Evolutionary conservation across 208 protist species (phyloP).

Genomic region (Crithidia mellificae): DNA sequence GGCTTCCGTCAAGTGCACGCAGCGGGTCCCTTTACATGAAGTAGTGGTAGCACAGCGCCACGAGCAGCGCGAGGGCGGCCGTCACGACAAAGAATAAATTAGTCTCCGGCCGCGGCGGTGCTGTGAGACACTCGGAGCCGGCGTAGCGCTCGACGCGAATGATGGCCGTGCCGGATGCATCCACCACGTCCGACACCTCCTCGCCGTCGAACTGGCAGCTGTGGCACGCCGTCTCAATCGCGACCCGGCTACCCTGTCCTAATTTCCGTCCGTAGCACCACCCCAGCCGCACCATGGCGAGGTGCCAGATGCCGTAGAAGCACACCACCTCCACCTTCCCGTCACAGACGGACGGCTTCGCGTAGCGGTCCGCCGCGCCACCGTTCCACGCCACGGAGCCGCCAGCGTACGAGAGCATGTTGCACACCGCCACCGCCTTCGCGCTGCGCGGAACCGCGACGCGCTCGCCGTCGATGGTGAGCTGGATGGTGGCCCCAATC

Average conservation of each 20-base stretch:
- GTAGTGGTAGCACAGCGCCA: neutral
- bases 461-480: constrained; percentile 38
- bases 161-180: neutral
- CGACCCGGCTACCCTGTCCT: constrained; percentile 44
- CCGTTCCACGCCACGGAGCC: constrained; percentile 53
- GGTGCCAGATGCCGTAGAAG: constrained; percentile 62
- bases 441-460: constrained; percentile 37
- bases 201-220: constrained; percentile 66
- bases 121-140: constrained; percentile 16
- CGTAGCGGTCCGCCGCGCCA: constrained; percentile 15
- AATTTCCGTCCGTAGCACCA: constrained; percentile 53
- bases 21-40: neutral
- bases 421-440: constrained; percentile 60
- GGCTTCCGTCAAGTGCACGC: too few relatives aligned
- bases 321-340: constrained; percentile 48
- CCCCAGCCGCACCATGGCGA: constrained; percentile 44
- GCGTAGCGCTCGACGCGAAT: constrained; percentile 17
- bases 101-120: constrained; percentile 18
- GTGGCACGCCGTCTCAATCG: constrained; percentile 27
- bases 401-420: constrained; percentile 63
- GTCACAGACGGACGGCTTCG: constrained; percentile 39
- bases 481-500: constrained; percentile 10
- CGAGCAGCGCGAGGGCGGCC: neutral
- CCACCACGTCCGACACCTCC: constrained; percentile 12
- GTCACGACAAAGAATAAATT: neutral